Conservation (phyloP, 495 filamentous ascomycete species). For the Penicillium subrubescens region DNA sequence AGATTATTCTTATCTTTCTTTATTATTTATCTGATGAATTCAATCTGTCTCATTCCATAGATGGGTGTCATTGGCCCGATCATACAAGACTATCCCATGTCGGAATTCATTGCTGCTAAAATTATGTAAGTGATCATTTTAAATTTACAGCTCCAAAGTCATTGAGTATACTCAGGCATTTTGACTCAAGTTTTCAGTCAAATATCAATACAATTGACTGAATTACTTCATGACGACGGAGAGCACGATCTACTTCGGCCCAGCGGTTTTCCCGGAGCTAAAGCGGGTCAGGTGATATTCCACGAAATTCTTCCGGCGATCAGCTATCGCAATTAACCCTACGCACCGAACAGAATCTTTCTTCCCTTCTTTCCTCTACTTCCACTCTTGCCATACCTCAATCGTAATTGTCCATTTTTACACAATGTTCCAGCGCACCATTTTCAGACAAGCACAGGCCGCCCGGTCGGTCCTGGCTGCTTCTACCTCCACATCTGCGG, state of each 20-base stretch:
- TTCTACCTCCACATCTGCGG: slow-evolving; percentile 32
- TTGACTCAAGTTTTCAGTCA: too few species aligned
- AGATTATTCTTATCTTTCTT: neutral
- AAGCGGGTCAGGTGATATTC: slow-evolving; percentile 30
- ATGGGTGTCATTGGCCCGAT: neutral
- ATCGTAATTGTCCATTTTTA: slow-evolving; percentile 20
- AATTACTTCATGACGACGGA: neutral
- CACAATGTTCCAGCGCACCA: slow-evolving; percentile 48
- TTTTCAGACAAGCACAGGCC: slow-evolving; percentile 48
- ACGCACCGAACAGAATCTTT: slow-evolving; percentile 3
- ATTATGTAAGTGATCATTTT: neutral
- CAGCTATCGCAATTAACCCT: slow-evolving; percentile 13
- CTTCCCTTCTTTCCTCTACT: neutral
- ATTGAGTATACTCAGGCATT: neutral
- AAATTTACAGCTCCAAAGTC: neutral
- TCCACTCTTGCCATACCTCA: slow-evolving; percentile 8
- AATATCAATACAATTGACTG: neutral
- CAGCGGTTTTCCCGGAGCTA: slow-evolving; percentile 27
- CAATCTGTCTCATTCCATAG: neutral
- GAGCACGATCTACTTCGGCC: slow-evolving; percentile 17
- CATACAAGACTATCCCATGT: neutral
- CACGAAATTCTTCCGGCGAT: slow-evolving; percentile 31
- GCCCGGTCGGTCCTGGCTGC: slow-evolving; percentile 40
- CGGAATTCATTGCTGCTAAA: neutral
- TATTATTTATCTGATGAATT: neutral